Evolutionary conservation across 225 moss, liverwort and hornwort species (phyloP).

Genomic region (Climacium dendroides): DNA sequence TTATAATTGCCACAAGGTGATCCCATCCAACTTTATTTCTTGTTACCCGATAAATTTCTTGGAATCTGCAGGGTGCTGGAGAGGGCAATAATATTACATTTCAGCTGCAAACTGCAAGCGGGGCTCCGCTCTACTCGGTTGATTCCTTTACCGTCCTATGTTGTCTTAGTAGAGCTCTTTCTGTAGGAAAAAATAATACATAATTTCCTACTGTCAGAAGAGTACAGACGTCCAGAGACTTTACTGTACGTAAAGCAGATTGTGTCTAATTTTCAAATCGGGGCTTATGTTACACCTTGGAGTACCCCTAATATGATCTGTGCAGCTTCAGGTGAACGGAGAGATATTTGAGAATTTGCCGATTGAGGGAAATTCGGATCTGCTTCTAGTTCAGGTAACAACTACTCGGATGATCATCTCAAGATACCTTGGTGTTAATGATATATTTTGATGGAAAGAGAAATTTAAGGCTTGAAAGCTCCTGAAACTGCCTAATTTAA

Average conservation of each 20-base stretch:
- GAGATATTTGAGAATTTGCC: constrained; percentile 50
- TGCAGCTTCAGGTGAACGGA: constrained; percentile 28
- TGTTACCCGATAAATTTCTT: background rate
- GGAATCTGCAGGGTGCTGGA: constrained; percentile 3
- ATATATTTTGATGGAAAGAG: background rate
- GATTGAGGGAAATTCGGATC: constrained; percentile 42
- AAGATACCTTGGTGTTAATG: background rate
- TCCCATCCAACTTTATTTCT: background rate
- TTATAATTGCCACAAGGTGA: background rate
- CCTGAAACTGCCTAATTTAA: background rate
- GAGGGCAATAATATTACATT: constrained; percentile 6
- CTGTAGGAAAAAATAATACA: background rate
- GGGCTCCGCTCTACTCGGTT: constrained; percentile 48
- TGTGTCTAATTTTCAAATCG: background rate
- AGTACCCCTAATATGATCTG: background rate
- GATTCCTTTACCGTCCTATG: background rate
- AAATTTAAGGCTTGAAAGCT: background rate
- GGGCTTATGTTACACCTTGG: background rate
- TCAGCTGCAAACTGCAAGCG: constrained; percentile 44
- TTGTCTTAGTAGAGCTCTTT: background rate
- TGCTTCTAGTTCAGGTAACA: constrained; percentile 41
- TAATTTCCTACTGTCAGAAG: background rate
- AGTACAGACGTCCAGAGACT: background rate
- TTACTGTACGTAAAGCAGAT: background rate
- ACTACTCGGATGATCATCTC: background rate